phyloP scores from a whole-genome alignment of 352 stramenopile genomes.

The Phytopythium montanum region DNA sequence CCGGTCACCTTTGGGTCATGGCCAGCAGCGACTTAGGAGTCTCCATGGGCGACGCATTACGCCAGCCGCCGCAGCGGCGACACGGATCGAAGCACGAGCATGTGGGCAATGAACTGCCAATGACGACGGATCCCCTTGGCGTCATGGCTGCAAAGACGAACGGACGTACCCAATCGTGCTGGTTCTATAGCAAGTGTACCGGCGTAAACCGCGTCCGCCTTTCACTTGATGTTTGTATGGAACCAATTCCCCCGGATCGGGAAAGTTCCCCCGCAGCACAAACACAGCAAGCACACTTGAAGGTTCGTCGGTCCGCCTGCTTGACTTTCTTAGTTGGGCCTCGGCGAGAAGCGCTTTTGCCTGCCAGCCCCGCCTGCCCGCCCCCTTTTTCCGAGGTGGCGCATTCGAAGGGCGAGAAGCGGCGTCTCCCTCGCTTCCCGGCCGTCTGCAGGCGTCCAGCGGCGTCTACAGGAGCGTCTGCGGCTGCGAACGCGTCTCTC shows the following conservation, averaged over 20 bases:
- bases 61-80: no score
- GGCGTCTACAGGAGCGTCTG: not conserved
- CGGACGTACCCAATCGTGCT: conserved; percentile 2
- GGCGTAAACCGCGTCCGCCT: not conserved
- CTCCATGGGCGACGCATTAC: no score
- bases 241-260: not conserved
- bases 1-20: not conserved
- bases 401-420: not conserved
- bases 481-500: not conserved
- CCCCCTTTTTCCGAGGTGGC: not conserved
- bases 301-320: not conserved
- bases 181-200: conserved; percentile 3
- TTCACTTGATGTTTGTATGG: not conserved
- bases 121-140: no score
- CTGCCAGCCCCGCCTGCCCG: no score
- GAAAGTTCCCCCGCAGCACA: conserved; percentile 4
- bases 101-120: no score
- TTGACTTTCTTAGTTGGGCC: conserved; percentile 1
- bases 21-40: no score
- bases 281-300: conserved; percentile 4
- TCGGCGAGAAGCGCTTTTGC: no score
- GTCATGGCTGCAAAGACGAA: conserved; percentile 7
- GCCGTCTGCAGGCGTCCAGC: not conserved
- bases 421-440: not conserved
- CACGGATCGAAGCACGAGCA: no score